Base-by-base conservation (phyloP, 2,329 filamentous ascomycete species). In the Macrophomina phaseolina region DNA sequence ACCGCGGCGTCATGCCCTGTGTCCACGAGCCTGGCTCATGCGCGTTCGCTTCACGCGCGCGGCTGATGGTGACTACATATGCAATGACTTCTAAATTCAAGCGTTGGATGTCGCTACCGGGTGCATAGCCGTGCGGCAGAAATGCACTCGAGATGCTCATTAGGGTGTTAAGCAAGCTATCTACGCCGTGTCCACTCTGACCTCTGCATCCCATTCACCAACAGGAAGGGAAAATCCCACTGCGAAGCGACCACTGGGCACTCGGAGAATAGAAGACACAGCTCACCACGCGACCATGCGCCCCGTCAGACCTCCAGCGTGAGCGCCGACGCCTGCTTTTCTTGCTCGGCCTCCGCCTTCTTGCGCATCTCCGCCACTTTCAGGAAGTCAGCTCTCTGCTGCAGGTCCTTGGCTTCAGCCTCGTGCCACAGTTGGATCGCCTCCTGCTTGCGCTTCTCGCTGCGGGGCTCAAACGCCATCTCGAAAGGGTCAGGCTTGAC, bases 401-500 rank as follows among this genome's bases (percentile, higher is more conserved):
- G 73, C 16, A 68, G 65, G 64, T 81, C 80, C 56, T 76, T 72
- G 3, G 72, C 73, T 65, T 82, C 76, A 5, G 76, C 77, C 46
- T 73, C 72, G 61, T 74, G 72, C 77, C 77, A 79, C 23, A 75
- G 70, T 34, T 72, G 70, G 12, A 74, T 70, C 1, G 76, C 69
- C 42, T 76, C 70, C 12, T 69, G 70, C 68, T 71, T 78, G 30
- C 82, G 77, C 7, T 70, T 71, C 60, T 77, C 77, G 61, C 80
- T 84, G 58, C 85, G 75, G 4, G 84, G 82, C 73, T 85, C 81
- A 64, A 86, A 86, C 1, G 76, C 79, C 83, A 87, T 85, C 73
- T 85, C 75, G 71, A 85, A 87, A 0, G 81, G 79, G 68, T 86
- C 83, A 0, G 85, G 85, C 77, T 86, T 86, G 76, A 86, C 81